Base-by-base conservation (phyloP, 768 basidiomycete genomes). In the Fomitopsis pulvina region DNA sequence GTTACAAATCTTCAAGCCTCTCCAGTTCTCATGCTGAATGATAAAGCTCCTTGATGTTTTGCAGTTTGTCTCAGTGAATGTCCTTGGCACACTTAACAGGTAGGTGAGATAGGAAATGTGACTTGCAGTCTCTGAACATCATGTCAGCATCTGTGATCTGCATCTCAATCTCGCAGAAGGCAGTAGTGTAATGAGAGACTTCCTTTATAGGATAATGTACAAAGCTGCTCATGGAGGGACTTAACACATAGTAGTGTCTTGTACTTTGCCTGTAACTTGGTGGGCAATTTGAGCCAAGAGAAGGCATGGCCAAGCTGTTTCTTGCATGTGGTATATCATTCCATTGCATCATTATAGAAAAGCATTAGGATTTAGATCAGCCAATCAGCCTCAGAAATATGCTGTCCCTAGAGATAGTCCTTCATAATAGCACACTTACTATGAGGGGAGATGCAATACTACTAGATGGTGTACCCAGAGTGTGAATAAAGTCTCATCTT, bases 361-460 rank as follows among this genome's bases (percentile, higher is more conserved):
- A 50, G 48, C 48, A 50, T 50, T n/a, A 41, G 48, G n/a, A 44
- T 30, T 30, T 50, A 41, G 12, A 50, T 27, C 4, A 30, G 27
- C 48, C 48, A 50, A 22, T 50, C 41, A 14, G 29, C 28, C n/a
- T 50, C 29, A 8, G 48, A n/a, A 12, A 49, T 32, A 24, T 49
- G 48, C 21, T 42, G 39, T 7, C 48, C 48, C 12, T 24, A 20
- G 12, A 50, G 30, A 22, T 50, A 37, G 18, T 50, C 48, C 22
- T 50, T 18, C 16, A 40, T 16, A 18, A 16, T 16, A 18, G 39
- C 39, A 21, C 12, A 16, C 21, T 40, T 16, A 21, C 9, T 16
- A 21, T 18, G 16, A 40, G 16, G 9, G 16, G 18, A 40, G 16
- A 7, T 40, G 39, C 16, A 40, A 18, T 18, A 18, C 21, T 40